Base-by-base conservation (phyloP, 2,329 filamentous ascomycete genomes). In the Endoconidiophora polonica region DNA sequence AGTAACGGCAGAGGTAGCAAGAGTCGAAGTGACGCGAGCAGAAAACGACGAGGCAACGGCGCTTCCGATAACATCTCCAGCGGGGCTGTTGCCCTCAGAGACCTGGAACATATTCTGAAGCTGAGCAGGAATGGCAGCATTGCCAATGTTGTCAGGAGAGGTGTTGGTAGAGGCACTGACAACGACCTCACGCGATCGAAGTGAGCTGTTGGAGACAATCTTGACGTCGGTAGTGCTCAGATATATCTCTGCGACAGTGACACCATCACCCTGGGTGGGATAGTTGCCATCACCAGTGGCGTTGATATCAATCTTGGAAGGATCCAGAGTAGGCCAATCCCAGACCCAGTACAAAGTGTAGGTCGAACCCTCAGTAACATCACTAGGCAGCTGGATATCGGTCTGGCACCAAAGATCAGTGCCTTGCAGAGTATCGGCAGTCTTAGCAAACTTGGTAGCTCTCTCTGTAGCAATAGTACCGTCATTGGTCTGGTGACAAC, bases 261-360 rank as follows among this genome's bases (percentile, higher is more conserved):
- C 52, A 22, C 52, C 51, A 29, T 54, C 52, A 22, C 57, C 56
- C 9, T 52, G 52, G 5, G 51, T 52, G 4, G 66, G 64, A 52
- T 64, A 71, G 50, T 63, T 61, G 24, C 69, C 66, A 54, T 65
- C 56, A 54, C 60, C 60, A 44, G 65, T 67, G 18, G 58, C 60
- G 14, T 63, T 60, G 36, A 64, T 57, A 55, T 73, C 64, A 53
- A 62, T 65, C 56, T 59, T 63, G 55, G 61, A 63, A 38, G 59
- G 58, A 58, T 67, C 64, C 60, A 77, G 68, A 12, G 76, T 80
- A 2, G 82, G 81, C 86, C 87, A 98, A 63, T 94, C 83, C 91
- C 91, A 96, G 43, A 95, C 81, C 90, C 90, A 96, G 70, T 94
- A 94, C 47, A 94, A 66, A 2, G 86, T 90, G 62, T 88, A 85